Conservation (phyloP, 169 alveolate genomes). For the Eimeria sp. region DNA sequence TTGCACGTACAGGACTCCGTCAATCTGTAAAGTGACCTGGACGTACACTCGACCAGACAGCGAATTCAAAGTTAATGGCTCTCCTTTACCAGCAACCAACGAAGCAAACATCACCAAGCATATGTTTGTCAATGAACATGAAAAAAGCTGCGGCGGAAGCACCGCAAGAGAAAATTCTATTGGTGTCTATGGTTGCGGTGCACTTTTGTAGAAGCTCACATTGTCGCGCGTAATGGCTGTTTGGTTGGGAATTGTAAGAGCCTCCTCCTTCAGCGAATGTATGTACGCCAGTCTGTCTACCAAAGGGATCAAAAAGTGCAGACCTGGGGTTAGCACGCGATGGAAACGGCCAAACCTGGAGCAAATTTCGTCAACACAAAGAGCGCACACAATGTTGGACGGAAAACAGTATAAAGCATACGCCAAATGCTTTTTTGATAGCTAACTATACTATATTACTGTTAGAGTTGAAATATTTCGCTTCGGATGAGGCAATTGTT, state of each 20-base stretch:
- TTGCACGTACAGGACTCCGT: slow-evolving; percentile 96
- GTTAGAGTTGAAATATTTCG: neutral
- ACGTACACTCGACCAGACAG: neutral
- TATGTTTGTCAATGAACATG: neutral
- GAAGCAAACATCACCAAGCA: neutral
- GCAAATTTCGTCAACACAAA: neutral
- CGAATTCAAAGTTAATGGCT: neutral
- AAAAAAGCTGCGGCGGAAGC: neutral
- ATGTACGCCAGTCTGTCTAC: slow-evolving; percentile 95
- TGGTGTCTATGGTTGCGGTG: neutral
- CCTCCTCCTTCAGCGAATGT: slow-evolving; percentile 97
- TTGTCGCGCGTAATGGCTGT: slow-evolving; percentile 98
- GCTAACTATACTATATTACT: neutral
- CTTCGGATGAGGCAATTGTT: neutral
- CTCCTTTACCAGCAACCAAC: neutral
- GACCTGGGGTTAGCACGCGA: slow-evolving; percentile 94
- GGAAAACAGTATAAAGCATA: neutral
- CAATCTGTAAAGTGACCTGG: slow-evolving; percentile 95
- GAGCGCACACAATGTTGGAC: neutral
- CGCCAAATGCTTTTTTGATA: neutral
- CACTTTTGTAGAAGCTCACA: slow-evolving; percentile 84
- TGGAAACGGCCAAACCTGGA: slow-evolving; percentile 94
- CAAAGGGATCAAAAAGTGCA: slow-evolving; percentile 95
- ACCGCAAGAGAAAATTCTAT: neutral
- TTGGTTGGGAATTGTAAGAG: slow-evolving; percentile 94